Evolutionary conservation across 306 rosid genomes (phyloP).

Genomic region (Senna siamea): DNA sequence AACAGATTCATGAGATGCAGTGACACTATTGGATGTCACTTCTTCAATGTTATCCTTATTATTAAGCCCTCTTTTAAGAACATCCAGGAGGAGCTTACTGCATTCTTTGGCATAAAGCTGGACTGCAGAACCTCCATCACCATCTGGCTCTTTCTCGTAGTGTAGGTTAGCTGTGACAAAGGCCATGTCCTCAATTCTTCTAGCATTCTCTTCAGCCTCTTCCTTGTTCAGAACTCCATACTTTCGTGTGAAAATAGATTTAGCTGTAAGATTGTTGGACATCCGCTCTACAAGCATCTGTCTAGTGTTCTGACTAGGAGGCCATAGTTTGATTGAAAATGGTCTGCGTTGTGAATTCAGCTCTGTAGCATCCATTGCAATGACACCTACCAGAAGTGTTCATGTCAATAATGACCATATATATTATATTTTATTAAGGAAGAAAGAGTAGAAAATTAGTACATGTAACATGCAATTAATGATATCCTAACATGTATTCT

Average conservation of each 20-base stretch:
- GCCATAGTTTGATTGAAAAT: constrained; percentile 93
- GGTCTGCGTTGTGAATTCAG: constrained; percentile 59
- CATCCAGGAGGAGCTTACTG: constrained; percentile 79
- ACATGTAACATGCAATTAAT: too few relatives aligned
- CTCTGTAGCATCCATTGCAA: constrained; percentile 62
- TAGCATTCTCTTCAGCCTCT: constrained; percentile 88
- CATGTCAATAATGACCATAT: background rate
- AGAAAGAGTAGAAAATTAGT: background rate
- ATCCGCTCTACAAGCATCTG: constrained; percentile 83
- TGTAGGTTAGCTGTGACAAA: constrained; percentile 69
- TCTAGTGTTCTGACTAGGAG: constrained; percentile 93
- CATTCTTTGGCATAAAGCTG: constrained; percentile 97
- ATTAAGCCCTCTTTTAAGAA: constrained; percentile 68
- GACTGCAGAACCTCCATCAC: constrained; percentile 97
- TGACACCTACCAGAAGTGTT: constrained; percentile 37
- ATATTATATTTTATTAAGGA: background rate
- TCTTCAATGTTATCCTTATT: constrained; percentile 48
- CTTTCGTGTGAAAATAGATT: constrained; percentile 84
- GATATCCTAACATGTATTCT: background rate
- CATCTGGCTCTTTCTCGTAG: constrained; percentile 83
- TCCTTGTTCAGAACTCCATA: constrained; percentile 68
- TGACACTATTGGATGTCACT: constrained; percentile 36
- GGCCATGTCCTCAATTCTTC: constrained; percentile 76
- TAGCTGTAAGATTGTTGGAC: constrained; percentile 74
- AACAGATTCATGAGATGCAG: constrained; percentile 47